Conservation (phyloP, 192 early-diverging fungal genomes). For the Backusella tarrabulga region DNA sequence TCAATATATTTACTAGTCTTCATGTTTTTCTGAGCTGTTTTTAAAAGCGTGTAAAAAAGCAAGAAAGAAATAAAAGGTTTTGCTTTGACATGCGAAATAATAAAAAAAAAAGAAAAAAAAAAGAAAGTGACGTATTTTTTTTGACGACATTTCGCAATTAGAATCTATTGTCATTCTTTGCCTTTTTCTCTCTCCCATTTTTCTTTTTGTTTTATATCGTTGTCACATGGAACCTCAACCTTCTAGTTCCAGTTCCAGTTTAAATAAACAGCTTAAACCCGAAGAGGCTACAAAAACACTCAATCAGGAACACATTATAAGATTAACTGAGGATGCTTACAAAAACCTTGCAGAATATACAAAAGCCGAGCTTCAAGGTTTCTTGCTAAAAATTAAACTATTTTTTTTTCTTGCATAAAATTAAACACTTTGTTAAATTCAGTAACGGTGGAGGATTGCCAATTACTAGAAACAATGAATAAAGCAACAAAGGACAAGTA, state of each 20-base stretch:
- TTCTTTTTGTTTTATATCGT: not conserved
- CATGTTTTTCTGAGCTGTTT: not conserved
- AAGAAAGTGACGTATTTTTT: not conserved
- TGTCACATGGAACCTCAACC: not conserved
- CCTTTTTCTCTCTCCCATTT: too few relatives aligned
- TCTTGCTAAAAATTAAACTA: not conserved
- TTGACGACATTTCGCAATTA: not conserved
- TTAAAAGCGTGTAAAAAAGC: not conserved
- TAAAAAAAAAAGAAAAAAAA: not conserved
- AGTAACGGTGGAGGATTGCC: conserved; percentile 32
- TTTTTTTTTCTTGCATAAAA: not conserved
- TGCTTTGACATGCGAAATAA: not conserved
- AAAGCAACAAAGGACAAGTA: conserved; percentile 35
- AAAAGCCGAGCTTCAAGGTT: conserved; percentile 29
- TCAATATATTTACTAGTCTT: conserved; percentile 15
- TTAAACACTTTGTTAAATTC: not conserved
- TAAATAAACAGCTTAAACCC: conserved; percentile 12
- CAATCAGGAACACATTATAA: conserved; percentile 29
- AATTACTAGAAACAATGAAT: conserved; percentile 39
- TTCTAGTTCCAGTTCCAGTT: not conserved
- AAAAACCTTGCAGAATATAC: conserved; percentile 33
- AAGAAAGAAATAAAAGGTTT: not conserved
- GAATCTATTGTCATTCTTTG: too few relatives aligned
- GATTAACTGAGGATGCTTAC: conserved; percentile 31
- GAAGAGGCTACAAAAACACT: conserved; percentile 19